Evolutionary conservation across 352 stramenopile species (phyloP), one percentile per base, ranked within the genome.

Genomic region (Plasmopara halstedii): DNA sequence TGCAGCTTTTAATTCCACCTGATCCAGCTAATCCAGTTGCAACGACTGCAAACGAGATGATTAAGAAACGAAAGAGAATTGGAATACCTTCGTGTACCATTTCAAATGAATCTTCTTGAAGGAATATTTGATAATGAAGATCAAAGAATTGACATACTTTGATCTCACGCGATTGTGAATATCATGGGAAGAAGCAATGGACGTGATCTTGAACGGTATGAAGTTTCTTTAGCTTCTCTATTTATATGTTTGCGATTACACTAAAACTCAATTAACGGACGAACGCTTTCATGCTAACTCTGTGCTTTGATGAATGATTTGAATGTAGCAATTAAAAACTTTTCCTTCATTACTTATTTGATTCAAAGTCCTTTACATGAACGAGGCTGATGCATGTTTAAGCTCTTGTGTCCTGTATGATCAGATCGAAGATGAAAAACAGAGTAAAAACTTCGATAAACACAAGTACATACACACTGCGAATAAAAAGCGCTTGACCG

Each of bases 351-450:
- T 6, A 6, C 11, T 10, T 6, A 29, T 11, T 4, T 10, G 25
- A 29, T 29, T 11, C 2, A 6, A 10, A 29, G 25, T 10, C 7
- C 7, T 36, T 70, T 44, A 83, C 64, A 85, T 82, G 59, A 85
- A 78, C 6, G 69, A 82, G 10, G 56, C 55, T 0, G 73, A 75
- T 6, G 73, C 70, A 22, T 85, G 83, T 58, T 83, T 83, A 49
- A 85, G 60, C 52, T 85, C 73, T 53, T 85, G 73, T 0, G 59
- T 82, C 56, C 73, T 85, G 31, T 6, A 50, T 29, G 25, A 10
- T 29, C 11, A 29, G 3, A 5, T 29, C 1, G 11, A 29, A 29
- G 25, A 18, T 9, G 13, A 11, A 15, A 31, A 31, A 10, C 20
- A 32, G 36, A 6, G 32, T 19, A 29, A 7, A 13, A 18, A 0